Base-by-base conservation (phyloP, 1,139 yeast genomes). In the Pichia sp. region DNA sequence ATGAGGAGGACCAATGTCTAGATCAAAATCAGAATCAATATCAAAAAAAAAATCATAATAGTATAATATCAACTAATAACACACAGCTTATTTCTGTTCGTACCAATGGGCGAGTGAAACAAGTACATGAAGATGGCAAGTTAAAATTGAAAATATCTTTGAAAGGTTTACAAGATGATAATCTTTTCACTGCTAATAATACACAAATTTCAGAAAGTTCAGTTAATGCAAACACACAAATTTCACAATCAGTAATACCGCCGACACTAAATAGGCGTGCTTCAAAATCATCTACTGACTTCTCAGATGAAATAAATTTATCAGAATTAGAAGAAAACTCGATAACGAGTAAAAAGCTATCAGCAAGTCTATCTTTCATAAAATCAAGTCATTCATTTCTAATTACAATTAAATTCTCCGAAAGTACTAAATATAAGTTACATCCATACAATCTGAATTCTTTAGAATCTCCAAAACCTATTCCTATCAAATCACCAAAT, bases 111-210 rank as follows among this genome's bases (percentile, higher is more conserved):
- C 24, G 46, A 23, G 50, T 48, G 2, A 30, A 44, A 16, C 34
- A 48, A 37, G 16, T 44, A 12, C 20, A 32, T 8, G 27, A 42
- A 15, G 43, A 48, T 22, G 51, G 51, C 15, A 45, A 43, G 37
- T 39, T 48, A 5, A 48, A 43, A 24, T 23, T 48, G n/a, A 48
- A 43, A 30, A 48, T 48, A 9, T 43, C 45, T 5, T 40, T 48
- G 12, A 48, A 40, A 41, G 51, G 51, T 13, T 32, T 48, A 23
- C 29, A 38, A 22, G 36, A 23, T 15, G n/a, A 25, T 23, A 5
- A n/a, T n/a, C n/a, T 5, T 13, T 16, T 23, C 29, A n/a, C 7
- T 16, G 9, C 32, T 18, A 20, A 24, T 23, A 15, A 22, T 24
- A 23, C 32, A 1, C 18, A 24, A 23, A 24, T 30, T 25, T 16